Conservation (phyloP, 768 basidiomycete genomes). For the Guyanaporus albipodus region DNA sequence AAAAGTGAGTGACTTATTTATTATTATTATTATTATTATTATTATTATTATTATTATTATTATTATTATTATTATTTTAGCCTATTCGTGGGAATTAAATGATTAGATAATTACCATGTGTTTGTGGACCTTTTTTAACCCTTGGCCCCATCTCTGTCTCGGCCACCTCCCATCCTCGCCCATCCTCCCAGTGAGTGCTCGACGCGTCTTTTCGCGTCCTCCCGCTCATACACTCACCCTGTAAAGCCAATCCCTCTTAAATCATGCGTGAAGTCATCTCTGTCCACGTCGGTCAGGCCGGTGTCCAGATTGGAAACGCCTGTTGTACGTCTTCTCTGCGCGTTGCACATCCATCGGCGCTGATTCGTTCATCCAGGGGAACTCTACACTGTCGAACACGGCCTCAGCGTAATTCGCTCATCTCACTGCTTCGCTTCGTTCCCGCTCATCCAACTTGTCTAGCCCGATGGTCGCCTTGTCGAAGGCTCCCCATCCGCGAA, state of each 20-base stretch:
- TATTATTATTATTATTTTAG: too few species aligned
- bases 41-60: too few species aligned
- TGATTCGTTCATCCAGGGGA: conserved; percentile 64
- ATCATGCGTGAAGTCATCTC: conserved; percentile 97
- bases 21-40: too few species aligned
- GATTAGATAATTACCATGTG: conserved; percentile 34
- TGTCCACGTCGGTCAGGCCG: conserved; percentile 97
- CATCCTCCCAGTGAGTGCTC: conserved; percentile 27
- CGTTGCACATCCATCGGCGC: conserved; percentile 11
- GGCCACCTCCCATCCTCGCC: conserved; percentile 28
- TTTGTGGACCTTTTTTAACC: conserved; percentile 39
- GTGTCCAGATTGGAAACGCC: conserved; percentile 97
- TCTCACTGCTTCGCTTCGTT: conserved; percentile 3
- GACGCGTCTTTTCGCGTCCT: conserved; percentile 30
- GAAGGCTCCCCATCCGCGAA: conserved; percentile 71
- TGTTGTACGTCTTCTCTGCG: conserved; percentile 70
- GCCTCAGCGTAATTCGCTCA: conserved; percentile 81
- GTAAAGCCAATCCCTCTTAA: conserved; percentile 13
- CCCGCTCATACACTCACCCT: background rate
- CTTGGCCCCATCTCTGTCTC: conserved; percentile 32
- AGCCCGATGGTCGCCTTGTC: conserved; percentile 93
- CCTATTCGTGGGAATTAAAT: conserved; percentile 23
- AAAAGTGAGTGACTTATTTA: too few species aligned
- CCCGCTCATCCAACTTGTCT: conserved; percentile 20
- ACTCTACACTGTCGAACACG: conserved; percentile 98